Evolutionary conservation across 495 filamentous ascomycete species (phyloP), one percentile per base, ranked within the genome.

Genomic region (Neurospora cerealis): DNA sequence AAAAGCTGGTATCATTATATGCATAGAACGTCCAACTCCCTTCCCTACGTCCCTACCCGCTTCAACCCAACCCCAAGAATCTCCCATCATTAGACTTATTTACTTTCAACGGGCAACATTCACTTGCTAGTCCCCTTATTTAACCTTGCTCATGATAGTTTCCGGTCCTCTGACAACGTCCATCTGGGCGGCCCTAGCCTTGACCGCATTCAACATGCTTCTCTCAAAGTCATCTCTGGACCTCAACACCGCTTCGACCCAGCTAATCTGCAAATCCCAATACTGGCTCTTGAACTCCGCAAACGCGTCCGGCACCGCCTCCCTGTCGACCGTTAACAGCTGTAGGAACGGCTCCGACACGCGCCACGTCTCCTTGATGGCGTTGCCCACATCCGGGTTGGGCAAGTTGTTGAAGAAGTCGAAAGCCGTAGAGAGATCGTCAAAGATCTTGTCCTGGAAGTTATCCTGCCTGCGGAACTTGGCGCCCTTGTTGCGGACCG

Each of bases 201-300:
- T 98, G 39, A 98, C 90, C 24, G 88, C 86, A 79, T 92, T 94
- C 73, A 98, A 81, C 92, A 97, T 93, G 73, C 88, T 89, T 75
- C 95, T 86, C 78, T 97, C 95, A 83, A 97, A 97, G 82, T 99
- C 96, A 82, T 99, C 96, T 73, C 96, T 84, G 4, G 90, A 84
- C 81, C 94, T 86, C 72, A 99, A 79, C 74, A 97, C 96, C 24
- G 92, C 90, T 85, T 99, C 96, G n/a, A 98, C 94, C 96, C 96
- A 99, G 37, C 89, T 91, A 70, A 97, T 89, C 82, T 95, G 93
- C 78, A 97, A 85, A 82, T 99, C 96, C 95, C 95, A 98, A 79
- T 97, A 97, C 73, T 89, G 86, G 40, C 83, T 80, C 85, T 97
- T 97, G 82, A 98, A 94, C 19, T 85, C 83, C 76, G 92, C 93